Base-by-base conservation (phyloP, 345 rosid genomes). In the Lepidium sativum region DNA sequence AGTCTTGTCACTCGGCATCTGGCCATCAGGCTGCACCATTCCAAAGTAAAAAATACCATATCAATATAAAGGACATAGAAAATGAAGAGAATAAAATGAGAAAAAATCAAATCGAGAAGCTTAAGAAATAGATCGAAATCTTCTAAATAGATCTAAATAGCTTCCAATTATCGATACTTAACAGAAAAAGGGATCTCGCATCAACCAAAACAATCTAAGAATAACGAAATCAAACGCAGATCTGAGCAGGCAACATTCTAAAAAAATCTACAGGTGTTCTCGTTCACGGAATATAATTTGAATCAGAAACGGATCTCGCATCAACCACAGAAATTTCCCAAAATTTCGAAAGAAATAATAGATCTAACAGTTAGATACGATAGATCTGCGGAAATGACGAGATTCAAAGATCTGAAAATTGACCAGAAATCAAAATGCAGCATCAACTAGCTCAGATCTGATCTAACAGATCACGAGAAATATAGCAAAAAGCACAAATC, bases 1-100 rank as follows among this genome's bases (percentile, higher is more conserved):
- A 9, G 88, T 84, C 70, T 80, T 84, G 75, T 86, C 94, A 77
- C 80, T 53, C 0, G 92, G 87, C 92, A 86, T 86, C 71, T 86
- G 89, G 8, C 92, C 92, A 82, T 84, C 92, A 76, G 89, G 86
- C 89, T 86, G 83, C 13, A 32, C 38, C 38, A 48, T 15, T 18
- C 60, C 65, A 68, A 0, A 49, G 45, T 2, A 32, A 38, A 44
- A 16, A 20, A 6, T 5, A 52, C 5, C 9, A 67, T 9, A 52
- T 59, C 44, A 73, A 32, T 18, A 42, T 38, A 25, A 6, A 54
- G 1, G 6, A 13, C 1, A 42, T 4, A 14, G 31, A 13, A 3
- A 31, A 21, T 3, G 13, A 39, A 9, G 3, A 14, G 12, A 2
- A 53, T 42, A 20, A 20, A 20, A 20, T 20, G 21, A 20, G 21